phyloP scores from a whole-genome alignment of 768 basidiomycete species.

The Clavulina sp. region DNA sequence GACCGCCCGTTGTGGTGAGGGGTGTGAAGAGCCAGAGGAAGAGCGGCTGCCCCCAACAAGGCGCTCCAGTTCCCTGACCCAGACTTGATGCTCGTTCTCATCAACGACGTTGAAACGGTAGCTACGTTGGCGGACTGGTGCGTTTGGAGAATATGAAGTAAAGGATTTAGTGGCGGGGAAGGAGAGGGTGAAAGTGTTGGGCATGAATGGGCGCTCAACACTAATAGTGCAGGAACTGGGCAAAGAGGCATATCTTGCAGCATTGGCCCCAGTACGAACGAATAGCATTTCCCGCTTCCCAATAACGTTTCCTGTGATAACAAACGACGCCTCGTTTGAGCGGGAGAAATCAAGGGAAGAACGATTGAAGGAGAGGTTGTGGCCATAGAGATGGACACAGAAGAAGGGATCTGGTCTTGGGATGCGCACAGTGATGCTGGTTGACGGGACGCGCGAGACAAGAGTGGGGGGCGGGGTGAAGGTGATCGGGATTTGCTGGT shows the following conservation, averaged over 20 bases:
- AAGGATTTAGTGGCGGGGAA: slow-evolving; percentile 59
- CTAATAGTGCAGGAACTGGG: slow-evolving; percentile 60
- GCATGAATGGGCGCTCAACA: slow-evolving; percentile 90
- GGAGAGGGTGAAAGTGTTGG: slow-evolving; percentile 85
- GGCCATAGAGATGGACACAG: slow-evolving; percentile 67
- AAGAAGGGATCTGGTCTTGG: slow-evolving; percentile 73
- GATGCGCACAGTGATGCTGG: slow-evolving; percentile 71
- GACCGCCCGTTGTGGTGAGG: slow-evolving; percentile 33
- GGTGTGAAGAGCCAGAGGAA: neutral
- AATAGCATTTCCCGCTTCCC: slow-evolving; percentile 73
- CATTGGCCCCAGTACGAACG: slow-evolving; percentile 68
- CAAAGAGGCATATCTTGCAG: slow-evolving; percentile 63
- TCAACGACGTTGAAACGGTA: slow-evolving; percentile 94
- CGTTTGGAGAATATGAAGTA: slow-evolving; percentile 67
- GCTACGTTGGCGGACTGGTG: slow-evolving; percentile 44
- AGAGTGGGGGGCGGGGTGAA: slow-evolving; percentile 56
- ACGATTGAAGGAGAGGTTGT: slow-evolving; percentile 80
- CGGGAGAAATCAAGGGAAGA: slow-evolving; percentile 61
- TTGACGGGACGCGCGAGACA: slow-evolving; percentile 77
- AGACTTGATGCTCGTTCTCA: slow-evolving; percentile 53
- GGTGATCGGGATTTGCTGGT: slow-evolving; percentile 23
- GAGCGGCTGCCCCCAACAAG: neutral
- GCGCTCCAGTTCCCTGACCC: slow-evolving; percentile 43
- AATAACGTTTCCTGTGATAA: slow-evolving; percentile 70
- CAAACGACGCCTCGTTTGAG: slow-evolving; percentile 71